phyloP scores from a whole-genome alignment of 495 filamentous ascomycete species.

The Penicillium ucsense region DNA sequence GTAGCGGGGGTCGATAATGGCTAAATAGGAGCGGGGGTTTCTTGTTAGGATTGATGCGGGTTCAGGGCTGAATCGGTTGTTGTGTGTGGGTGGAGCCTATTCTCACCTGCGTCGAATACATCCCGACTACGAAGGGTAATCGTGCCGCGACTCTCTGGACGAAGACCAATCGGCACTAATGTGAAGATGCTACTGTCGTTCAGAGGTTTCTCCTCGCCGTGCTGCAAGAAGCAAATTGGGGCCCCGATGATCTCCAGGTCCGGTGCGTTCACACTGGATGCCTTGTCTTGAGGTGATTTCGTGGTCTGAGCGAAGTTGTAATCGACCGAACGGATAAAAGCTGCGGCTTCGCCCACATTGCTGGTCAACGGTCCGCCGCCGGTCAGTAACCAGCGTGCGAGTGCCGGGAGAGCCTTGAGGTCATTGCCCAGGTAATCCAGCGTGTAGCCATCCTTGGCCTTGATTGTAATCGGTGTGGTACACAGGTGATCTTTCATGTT shows the following conservation, averaged over 20 bases:
- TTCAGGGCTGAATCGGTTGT: background rate
- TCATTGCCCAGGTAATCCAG: conserved; percentile 13
- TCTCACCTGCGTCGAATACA: conserved; percentile 13
- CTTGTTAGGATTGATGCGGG: background rate
- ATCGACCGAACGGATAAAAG: conserved; percentile 11
- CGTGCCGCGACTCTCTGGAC: conserved; percentile 13
- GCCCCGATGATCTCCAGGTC: conserved; percentile 17
- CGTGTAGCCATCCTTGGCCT: conserved; percentile 10
- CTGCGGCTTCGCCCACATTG: conserved; percentile 15
- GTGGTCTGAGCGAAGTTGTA: conserved; percentile 1
- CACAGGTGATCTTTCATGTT: conserved; percentile 15
- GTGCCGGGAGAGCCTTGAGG: conserved; percentile 9
- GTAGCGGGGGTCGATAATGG: conserved; percentile 17
- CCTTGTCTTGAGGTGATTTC: conserved; percentile 1
- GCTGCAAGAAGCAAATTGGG: conserved; percentile 15
- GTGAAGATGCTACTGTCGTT: conserved; percentile 10
- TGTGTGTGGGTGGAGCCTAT: background rate
- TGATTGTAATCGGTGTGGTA: conserved; percentile 13
- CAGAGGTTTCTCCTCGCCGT: conserved; percentile 10
- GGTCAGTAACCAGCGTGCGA: conserved; percentile 8
- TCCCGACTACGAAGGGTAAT: conserved; percentile 10
- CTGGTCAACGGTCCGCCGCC: conserved; percentile 13
- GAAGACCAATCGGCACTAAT: conserved; percentile 9
- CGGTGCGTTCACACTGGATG: conserved; percentile 6
- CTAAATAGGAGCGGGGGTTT: background rate